Base-by-base conservation (phyloP, 202 grass and related monocot genomes). In the Elaeis oleifera region DNA sequence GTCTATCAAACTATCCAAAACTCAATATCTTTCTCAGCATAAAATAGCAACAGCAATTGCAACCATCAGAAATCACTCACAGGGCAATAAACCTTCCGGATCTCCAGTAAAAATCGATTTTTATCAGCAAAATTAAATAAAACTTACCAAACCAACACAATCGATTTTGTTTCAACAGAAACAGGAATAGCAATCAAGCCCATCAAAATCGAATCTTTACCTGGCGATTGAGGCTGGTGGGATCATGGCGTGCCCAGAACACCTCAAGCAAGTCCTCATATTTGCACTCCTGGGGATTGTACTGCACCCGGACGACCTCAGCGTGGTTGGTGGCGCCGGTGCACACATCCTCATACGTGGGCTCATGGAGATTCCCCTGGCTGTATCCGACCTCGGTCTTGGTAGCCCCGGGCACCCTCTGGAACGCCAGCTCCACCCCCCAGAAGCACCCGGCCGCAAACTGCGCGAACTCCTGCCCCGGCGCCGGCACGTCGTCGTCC, bases 371-470 rank as follows among this genome's bases (percentile, higher is more conserved):
- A 76, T 78, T 78, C 26, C 91, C 87, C 79, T 96, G 91, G 77
- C 76, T 96, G 78, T 96, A 96, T 0, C 91, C 91, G 7, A 91
- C 87, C 80, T 91, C 87, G 7, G 91, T 96, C 74, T 81, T 78
- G 17, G 81, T 85, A 18, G 91, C 84, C 7, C 91, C 91, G 23
- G 91, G 79, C 57, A 91, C 74, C 39, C 91, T 83, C 79, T 96
- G 87, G 84, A 96, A 91, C 56, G 51, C 64, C 44, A 96, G 87
- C 79, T 96, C 91, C 36, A 96, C 91, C 61, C 91, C 79, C 91
- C 87, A 96, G 76, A 96, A 96, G 80, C 91, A 96, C 1, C 91
- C 87, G 15, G 91, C 91, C 21, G 79, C 91, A 65, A 96, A 89
- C 72, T 96, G 91, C 26, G 91, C 79, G 67, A 96, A 91, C 79